These are phyloP conservation scores for Calcarisporium arbuscula DNA, from an alignment of 2,329 filamentous ascomycete species.

Conservation along the genomic window DNA sequence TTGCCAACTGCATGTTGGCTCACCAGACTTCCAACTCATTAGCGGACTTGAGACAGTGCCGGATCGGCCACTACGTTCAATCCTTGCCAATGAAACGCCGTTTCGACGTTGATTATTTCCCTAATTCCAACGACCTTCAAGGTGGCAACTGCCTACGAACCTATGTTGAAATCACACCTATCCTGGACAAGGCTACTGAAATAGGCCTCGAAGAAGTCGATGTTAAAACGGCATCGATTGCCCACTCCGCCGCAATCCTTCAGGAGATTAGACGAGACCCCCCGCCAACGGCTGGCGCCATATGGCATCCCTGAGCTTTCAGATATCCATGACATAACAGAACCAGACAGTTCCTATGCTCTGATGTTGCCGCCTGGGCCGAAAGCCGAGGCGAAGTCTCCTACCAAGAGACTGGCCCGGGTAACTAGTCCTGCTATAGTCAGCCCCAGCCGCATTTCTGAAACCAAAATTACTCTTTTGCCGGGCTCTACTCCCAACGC, in stretches of 20 bases:
- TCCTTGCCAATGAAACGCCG: slow-evolving; percentile 22
- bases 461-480: slow-evolving; percentile 21
- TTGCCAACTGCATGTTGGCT: slow-evolving; percentile 13
- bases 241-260: slow-evolving; percentile 16
- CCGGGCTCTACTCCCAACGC: slow-evolving; percentile 17
- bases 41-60: slow-evolving; percentile 3
- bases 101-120: slow-evolving; percentile 9
- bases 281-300: slow-evolving; percentile 15
- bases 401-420: slow-evolving; percentile 22
- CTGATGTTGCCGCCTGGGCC: slow-evolving; percentile 14
- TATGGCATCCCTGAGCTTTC: slow-evolving; percentile 18
- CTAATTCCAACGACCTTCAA: slow-evolving; percentile 8
- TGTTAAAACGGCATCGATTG: slow-evolving; percentile 18
- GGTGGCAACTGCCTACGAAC: slow-evolving; percentile 20
- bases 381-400: slow-evolving; percentile 21
- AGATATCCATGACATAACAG: slow-evolving; percentile 21
- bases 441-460: slow-evolving; percentile 18
- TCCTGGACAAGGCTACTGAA: slow-evolving; percentile 16
- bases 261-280: slow-evolving; percentile 13
- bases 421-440: slow-evolving; percentile 20
- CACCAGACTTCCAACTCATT: slow-evolving; percentile 4
- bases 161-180: slow-evolving; percentile 18
- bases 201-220: slow-evolving; percentile 17
- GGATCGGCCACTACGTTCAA: slow-evolving; percentile 2
- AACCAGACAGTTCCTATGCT: slow-evolving; percentile 19